These are phyloP conservation scores for Pyricularia grisea DNA, from an alignment of 2,329 filamentous ascomycete genomes.

Conservation along the genomic window DNA sequence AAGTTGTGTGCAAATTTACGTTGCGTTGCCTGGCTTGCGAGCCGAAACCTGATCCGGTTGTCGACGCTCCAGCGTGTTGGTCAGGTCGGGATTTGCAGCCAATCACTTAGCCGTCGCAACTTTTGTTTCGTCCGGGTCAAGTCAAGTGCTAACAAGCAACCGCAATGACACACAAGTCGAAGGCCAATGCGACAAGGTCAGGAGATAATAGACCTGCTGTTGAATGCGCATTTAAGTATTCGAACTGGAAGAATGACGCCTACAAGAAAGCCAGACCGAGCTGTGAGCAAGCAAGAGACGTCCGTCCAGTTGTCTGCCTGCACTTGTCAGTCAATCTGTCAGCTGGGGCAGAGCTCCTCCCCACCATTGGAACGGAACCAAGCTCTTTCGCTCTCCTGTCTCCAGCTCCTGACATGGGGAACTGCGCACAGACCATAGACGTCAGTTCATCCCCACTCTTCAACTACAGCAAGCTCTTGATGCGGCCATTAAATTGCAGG, in stretches of 20 bases:
- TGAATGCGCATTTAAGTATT: background rate
- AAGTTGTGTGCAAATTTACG: conserved; percentile 11
- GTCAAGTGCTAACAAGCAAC: background rate
- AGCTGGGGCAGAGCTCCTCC: background rate
- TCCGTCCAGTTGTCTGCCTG: background rate
- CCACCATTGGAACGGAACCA: background rate
- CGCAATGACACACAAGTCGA: background rate
- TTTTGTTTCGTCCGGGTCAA: background rate
- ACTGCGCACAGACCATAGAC: background rate
- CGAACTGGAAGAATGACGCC: background rate
- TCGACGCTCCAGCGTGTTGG: background rate
- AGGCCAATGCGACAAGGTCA: background rate
- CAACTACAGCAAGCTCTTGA: background rate
- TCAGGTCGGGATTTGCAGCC: background rate
- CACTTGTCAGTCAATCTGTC: background rate
- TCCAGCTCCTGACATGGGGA: background rate
- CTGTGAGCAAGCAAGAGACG: background rate
- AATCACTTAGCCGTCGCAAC: conserved; percentile 1
- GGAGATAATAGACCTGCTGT: background rate
- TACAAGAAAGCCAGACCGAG: background rate
- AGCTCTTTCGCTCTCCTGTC: background rate
- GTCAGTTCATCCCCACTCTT: background rate
- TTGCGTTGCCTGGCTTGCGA: background rate
- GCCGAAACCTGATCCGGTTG: background rate
- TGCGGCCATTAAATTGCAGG: background rate